phyloP scores from a whole-genome alignment of 2,329 filamentous ascomycete genomes.

The Xylariaceae sp. region DNA sequence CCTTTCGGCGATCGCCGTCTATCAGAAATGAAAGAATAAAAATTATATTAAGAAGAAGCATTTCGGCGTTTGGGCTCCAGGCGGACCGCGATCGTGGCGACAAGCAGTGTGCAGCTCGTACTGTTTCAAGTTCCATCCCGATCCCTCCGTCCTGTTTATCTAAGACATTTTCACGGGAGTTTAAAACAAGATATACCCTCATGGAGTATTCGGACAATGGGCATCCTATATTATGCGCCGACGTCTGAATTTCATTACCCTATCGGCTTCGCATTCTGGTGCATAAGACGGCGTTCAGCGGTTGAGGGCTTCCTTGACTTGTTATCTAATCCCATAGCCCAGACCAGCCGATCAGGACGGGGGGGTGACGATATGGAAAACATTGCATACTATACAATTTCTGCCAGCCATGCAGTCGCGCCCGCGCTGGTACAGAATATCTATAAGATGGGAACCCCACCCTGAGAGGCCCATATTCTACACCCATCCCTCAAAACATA shows the following conservation, averaged over 20 bases:
- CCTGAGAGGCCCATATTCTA: neutral
- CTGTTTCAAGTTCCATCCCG: neutral
- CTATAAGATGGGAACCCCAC: neutral
- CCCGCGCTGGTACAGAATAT: neutral
- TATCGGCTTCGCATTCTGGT: constrained; percentile 14
- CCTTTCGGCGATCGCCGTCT: neutral
- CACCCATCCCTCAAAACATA: neutral
- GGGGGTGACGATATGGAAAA: neutral
- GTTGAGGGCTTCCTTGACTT: constrained; percentile 9
- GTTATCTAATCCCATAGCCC: neutral
- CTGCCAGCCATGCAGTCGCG: neutral
- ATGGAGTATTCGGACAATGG: constrained; percentile 11
- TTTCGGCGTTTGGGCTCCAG: neutral
- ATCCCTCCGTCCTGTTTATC: constrained; percentile 5
- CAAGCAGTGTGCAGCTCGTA: neutral
- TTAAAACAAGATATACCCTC: constrained; percentile 15
- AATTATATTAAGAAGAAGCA: neutral
- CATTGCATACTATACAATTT: neutral
- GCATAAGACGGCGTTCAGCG: constrained; percentile 19
- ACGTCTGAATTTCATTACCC: constrained; percentile 13
- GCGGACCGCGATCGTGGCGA: neutral
- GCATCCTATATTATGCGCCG: constrained; percentile 9
- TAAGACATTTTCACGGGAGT: constrained; percentile 9
- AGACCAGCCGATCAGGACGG: neutral
- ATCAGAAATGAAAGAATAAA: neutral